A percentile compares a stretch with the other conserved stretches of the same genome.
Conservation (phyloP, 73 alveolate species). For the Tetrahymena borealis region DNA sequence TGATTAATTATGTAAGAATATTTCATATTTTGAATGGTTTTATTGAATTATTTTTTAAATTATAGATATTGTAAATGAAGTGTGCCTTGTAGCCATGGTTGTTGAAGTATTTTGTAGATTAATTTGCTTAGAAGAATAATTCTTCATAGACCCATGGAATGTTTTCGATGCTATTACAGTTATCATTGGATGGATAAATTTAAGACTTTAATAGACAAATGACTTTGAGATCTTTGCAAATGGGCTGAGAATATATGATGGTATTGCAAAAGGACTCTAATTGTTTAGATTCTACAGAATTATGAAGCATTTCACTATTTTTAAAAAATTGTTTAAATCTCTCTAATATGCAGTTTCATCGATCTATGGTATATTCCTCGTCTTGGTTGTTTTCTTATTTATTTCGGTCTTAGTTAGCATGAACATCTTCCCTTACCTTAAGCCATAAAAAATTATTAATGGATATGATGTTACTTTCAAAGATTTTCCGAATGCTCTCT, state of each 20-base stretch:
- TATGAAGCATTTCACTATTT: slow-evolving; percentile 15
- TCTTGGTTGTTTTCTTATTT: slow-evolving; percentile 21
- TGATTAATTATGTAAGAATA: not conserved
- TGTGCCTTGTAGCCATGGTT: not conserved
- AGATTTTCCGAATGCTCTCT: slow-evolving; percentile 33
- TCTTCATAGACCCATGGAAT: not conserved
- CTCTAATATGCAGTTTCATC: slow-evolving; percentile 15
- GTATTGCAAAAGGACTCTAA: not conserved
- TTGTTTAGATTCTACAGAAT: slow-evolving; percentile 15
- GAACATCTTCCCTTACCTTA: slow-evolving; percentile 23
- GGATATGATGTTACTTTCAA: slow-evolving; percentile 32
- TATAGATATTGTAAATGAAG: not conserved
- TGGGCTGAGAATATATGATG: slow-evolving; percentile 8
- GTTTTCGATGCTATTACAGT: not conserved
- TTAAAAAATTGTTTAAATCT: slow-evolving; percentile 31
- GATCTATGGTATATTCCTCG: not conserved
- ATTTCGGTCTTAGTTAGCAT: slow-evolving; percentile 22
- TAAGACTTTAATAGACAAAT: not conserved
- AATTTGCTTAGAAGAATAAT: not conserved
- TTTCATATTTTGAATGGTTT: no score
- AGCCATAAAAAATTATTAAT: slow-evolving; percentile 7
- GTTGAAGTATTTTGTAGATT: not conserved
- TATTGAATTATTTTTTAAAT: no score
- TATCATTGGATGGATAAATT: not conserved
- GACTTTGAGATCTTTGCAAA: not conserved